Base-by-base conservation (phyloP, 768 basidiomycete genomes). In the Termitomyces eurrhizus region DNA sequence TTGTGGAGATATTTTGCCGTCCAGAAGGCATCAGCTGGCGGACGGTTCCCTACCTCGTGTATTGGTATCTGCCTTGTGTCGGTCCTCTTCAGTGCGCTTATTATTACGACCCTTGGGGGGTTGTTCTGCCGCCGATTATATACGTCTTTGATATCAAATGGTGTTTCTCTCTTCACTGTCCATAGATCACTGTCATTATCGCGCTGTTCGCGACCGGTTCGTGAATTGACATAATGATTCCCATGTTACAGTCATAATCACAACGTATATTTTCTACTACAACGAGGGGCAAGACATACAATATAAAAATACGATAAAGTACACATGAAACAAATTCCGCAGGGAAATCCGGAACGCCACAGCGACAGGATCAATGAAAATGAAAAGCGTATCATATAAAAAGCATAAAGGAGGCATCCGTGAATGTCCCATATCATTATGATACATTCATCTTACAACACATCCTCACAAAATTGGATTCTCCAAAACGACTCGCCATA, bases 41-140 rank as follows among this genome's bases (percentile, higher is more conserved):
- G 66, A 33, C 51, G 16, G n/a, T 65, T 63, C 49, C 59, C 66
- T n/a, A 62, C 55, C 18, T 44, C 66, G 26, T 58, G 62, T 18
- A 6, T 54, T 12, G 59, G 55, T 21, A 18, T 63, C 7, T 44
- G 49, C 26, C 29, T 62, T 33, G 41, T 63, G 18, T 44, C 59
- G 8, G 39, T 39, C 7, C 48, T 63, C 18, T 56, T 65, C 24
- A 52, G 59, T 11, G 45, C 35, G 1, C 54, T 66, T 21, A 60
- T 65, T 48, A 33, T 45, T 35, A 53, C 57, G 3, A 51, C 62
- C 12, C 63, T 61, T 32, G 51, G 29, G 11, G 32, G 65, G 14
- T 35, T 65, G 36, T 52, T 58, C 36, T 24, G 54, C 21, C 26
- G 24, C 24, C 33, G 13, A 32, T 3, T 56, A 37, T 41, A 11